Base-by-base conservation (phyloP, 2,329 filamentous ascomycete species). In the Arthrobotrys iridis region DNA sequence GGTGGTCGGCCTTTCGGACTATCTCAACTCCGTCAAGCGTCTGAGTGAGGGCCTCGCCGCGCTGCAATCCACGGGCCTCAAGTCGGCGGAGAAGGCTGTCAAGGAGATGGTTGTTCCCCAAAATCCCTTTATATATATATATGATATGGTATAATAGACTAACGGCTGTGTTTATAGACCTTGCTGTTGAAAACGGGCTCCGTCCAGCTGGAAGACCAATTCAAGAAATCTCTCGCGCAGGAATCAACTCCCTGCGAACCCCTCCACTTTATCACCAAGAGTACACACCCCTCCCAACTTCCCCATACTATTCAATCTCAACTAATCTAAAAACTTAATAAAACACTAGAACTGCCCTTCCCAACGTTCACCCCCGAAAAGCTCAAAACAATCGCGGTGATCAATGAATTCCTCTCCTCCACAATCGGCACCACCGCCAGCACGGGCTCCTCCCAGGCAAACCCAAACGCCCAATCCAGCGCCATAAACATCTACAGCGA, bases 221-320 rank as follows among this genome's bases (percentile, higher is more conserved):
- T 97, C 80, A 88, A 93, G 77, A 89, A 90, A 72, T 86, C 93
- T 62, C 84, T 99, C 46, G 87, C 87, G 76, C 91, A 96, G 78
- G 92, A 93, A 40, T 90, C 92, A 11, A 88, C 88, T 58, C 88
- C 91, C 1, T 87, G 98, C 57, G 95, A 99, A 81, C 93, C 95
- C 5, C 84, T 99, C 46, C 92, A 97, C 82, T 97, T 90, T 80
- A 90, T 97, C 79, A 97, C 93, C 15, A 98, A 98, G 83, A 88
- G 93, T 84, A 87, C 86, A 81, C 24, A 70, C 60, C 41, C 57
- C 48, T 35, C 10, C 18, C 18, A 24, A 37, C 8, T 30, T 13
- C 13, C 20, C 18, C n/a, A 30, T 62, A 15, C 71, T 77, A 30
- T 64, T 73, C 80, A 68, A 68, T 18, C n/a, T 7, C n/a, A 13